Base-by-base conservation (phyloP, 2,329 filamentous ascomycete genomes). In the Gnomoniopsis sp. region DNA sequence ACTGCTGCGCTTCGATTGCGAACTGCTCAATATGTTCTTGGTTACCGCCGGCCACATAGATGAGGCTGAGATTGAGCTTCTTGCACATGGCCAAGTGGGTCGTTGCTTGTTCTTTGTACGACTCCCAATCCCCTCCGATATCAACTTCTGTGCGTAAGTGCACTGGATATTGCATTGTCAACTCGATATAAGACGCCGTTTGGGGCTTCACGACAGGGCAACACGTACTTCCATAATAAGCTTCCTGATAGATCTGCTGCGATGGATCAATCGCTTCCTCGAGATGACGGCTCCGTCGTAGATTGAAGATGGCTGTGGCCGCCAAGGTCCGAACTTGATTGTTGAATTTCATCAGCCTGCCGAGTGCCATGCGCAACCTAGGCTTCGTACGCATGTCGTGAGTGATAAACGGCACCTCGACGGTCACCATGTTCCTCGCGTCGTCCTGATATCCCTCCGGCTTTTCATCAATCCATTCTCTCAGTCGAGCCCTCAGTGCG, bases 361-460 rank as follows among this genome's bases (percentile, higher is more conserved):
- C 55, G 2, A 57, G 34, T 2, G 49, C 34, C 30, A 21, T 19
- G 41, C 55, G 55, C 23, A 57, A 17, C 21, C 15, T 43, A 14
- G 49, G 55, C n/a, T 34, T 26, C 15, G 49, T 22, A 19, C 19
- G 15, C 49, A 57, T 34, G 49, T 57, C 49, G 17, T 38, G 52
- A 14, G 33, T 43, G 48, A 49, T 48, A 15, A 57, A 33, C 21
- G 49, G 33, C 15, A 49, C 64, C 26, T 54, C 52, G 15, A 61
- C 54, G 23, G 52, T 58, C 14, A 65, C 58, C 21, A 65, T 62
- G 49, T 65, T 65, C 33, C 64, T 53, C 53, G 59, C 59, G 7
- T 53, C 47, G 1, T 62, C 55, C 49, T 58, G 55, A 51, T 64
- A 60, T 10, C 61, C 57, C 6, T 33, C 6, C 19, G 53, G 55